Conservation (phyloP, 2,329 filamentous ascomycete species). For the Polytolypa hystricis region DNA sequence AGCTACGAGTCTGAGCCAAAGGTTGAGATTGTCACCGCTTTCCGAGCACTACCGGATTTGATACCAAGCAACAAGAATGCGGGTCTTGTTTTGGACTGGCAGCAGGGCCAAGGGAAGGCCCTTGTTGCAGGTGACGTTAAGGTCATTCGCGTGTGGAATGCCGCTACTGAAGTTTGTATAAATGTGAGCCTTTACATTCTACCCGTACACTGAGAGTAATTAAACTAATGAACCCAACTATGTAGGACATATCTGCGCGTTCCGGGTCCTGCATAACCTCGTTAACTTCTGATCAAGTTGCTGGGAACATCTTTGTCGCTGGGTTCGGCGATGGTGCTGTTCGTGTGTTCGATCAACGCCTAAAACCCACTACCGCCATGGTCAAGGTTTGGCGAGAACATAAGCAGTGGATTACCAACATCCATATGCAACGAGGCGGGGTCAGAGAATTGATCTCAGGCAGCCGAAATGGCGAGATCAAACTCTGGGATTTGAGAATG, state of each 20-base stretch:
- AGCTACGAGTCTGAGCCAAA: conserved; percentile 71
- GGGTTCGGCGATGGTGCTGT: conserved; percentile 94
- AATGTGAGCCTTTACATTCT: conserved; percentile 37
- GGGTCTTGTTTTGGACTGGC: conserved; percentile 96
- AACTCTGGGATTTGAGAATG: conserved; percentile 91
- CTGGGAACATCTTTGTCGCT: conserved; percentile 88
- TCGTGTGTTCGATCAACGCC: conserved; percentile 81
- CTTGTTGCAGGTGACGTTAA: conserved; percentile 95
- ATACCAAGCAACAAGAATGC: conserved; percentile 90
- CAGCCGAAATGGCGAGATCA: conserved; percentile 84
- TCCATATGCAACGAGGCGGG: conserved; percentile 93
- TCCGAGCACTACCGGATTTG: conserved; percentile 85
- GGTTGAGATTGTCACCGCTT: conserved; percentile 78
- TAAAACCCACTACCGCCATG: conserved; percentile 79
- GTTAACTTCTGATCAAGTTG: conserved; percentile 93
- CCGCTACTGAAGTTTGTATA: conserved; percentile 81
- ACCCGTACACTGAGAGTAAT: neutral
- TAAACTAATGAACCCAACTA: conserved; percentile 7
- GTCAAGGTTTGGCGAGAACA: conserved; percentile 96
- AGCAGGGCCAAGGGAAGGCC: conserved; percentile 89
- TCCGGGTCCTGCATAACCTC: conserved; percentile 94
- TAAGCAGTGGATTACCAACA: conserved; percentile 87
- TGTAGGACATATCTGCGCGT: conserved; percentile 75
- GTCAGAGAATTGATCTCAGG: conserved; percentile 84
- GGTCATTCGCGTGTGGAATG: conserved; percentile 93